These are phyloP conservation scores for Graphilbum ipis-grandicollis DNA, from an alignment of 2,329 filamentous ascomycete genomes.

Conservation along the genomic window DNA sequence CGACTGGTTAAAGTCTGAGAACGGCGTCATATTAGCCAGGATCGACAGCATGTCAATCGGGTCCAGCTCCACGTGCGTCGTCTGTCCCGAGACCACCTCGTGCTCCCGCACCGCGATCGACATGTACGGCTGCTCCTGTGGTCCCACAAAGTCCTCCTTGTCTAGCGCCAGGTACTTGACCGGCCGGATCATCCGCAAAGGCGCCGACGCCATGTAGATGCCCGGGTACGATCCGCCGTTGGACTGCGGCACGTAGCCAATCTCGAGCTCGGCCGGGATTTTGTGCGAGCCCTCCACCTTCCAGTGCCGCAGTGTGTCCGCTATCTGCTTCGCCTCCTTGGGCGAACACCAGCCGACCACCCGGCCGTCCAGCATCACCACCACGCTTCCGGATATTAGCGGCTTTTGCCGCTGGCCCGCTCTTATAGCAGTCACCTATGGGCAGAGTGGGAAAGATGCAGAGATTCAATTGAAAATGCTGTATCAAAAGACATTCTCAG, in stretches of 20 bases:
- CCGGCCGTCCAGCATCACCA: slow-evolving; percentile 77
- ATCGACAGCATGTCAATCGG: slow-evolving; percentile 97
- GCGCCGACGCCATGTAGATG: slow-evolving; percentile 78
- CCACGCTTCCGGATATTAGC: slow-evolving; percentile 75
- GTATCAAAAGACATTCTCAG: too few species aligned
- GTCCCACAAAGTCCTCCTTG: slow-evolving; percentile 74
- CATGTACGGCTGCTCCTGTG: slow-evolving; percentile 96
- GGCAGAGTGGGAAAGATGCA: too few species aligned
- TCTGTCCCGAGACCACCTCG: slow-evolving; percentile 74
- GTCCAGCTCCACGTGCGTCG: slow-evolving; percentile 84
- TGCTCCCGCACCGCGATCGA: slow-evolving; percentile 82
- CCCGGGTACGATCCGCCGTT: slow-evolving; percentile 87
- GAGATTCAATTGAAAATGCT: too few species aligned
- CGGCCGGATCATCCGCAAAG: slow-evolving; percentile 75
- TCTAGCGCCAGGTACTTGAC: slow-evolving; percentile 83
- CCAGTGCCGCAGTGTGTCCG: slow-evolving; percentile 81
- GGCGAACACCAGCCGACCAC: slow-evolving; percentile 85
- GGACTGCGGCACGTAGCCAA: slow-evolving; percentile 84
- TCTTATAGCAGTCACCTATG: too few species aligned
- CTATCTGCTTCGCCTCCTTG: slow-evolving; percentile 62
- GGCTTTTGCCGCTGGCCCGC: too few species aligned
- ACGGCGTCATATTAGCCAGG: slow-evolving; percentile 94
- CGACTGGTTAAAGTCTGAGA: slow-evolving; percentile 97
- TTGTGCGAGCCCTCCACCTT: slow-evolving; percentile 77
- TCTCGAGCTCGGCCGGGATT: slow-evolving; percentile 71